These are phyloP conservation scores for Thamnidium elegans DNA, from an alignment of 192 early-diverging fungal species.

Conservation along the genomic window DNA sequence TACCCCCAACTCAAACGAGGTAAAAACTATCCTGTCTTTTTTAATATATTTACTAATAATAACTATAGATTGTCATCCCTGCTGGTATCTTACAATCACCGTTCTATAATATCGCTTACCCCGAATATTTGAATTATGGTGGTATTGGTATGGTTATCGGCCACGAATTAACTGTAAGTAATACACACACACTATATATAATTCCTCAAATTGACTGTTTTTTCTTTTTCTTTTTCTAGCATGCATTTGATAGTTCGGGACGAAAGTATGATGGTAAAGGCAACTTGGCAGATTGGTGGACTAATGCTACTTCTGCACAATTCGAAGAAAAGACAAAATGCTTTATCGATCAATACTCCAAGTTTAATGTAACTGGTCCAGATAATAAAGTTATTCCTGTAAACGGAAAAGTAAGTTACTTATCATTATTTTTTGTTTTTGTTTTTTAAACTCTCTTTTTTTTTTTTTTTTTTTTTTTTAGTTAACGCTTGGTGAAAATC, in stretches of 20 bases:
- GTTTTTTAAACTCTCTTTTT: neutral
- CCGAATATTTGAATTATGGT: conserved; percentile 66
- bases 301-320: conserved; percentile 21
- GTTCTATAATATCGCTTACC: conserved; percentile 53
- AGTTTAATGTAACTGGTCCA: conserved; percentile 44
- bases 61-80: conserved; percentile 45
- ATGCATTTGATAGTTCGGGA: conserved; percentile 68
- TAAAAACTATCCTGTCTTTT: neutral
- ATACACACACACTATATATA: too few species aligned
- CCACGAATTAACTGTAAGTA: conserved; percentile 64
- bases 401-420: conserved; percentile 44
- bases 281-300: conserved; percentile 44
- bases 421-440: neutral
- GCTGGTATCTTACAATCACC: conserved; percentile 65
- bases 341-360: conserved; percentile 64
- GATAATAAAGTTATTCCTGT: conserved; percentile 41
- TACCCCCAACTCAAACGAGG: conserved; percentile 46
- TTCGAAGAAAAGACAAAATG: conserved; percentile 57
- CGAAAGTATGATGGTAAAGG: conserved; percentile 56
- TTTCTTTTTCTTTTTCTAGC: conserved; percentile 30
- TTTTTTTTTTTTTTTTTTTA: neutral
- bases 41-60: neutral
- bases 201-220: too few species aligned
- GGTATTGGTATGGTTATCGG: conserved; percentile 67
- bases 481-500: conserved; percentile 60